Conservation (phyloP, 2,329 filamentous ascomycete species). For the Trichoderma hamatum region DNA sequence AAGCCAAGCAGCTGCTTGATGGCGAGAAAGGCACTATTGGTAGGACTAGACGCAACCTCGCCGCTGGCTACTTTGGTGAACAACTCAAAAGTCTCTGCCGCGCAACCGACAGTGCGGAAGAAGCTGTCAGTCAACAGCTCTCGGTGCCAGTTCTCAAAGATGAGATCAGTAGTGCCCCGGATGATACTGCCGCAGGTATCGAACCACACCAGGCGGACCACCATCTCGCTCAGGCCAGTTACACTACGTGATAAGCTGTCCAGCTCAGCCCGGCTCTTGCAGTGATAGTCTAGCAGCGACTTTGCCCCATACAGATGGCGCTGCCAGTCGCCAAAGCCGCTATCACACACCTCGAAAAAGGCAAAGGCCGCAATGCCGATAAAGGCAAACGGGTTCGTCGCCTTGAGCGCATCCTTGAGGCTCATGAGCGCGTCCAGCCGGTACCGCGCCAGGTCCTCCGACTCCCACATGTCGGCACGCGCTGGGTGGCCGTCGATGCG, state of each 20-base stretch:
- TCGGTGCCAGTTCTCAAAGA: conserved; percentile 49
- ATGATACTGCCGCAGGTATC: conserved; percentile 41
- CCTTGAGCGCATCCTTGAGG: conserved; percentile 44
- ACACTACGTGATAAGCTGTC: conserved; percentile 39
- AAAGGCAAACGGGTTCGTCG: conserved; percentile 46
- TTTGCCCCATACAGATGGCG: conserved; percentile 46
- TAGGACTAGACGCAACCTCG: conserved; percentile 17
- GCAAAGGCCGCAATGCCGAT: conserved; percentile 50
- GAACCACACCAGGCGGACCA: conserved; percentile 47
- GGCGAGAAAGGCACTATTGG: conserved; percentile 32
- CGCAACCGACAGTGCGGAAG: conserved; percentile 44
- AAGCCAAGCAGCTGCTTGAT: conserved; percentile 36
- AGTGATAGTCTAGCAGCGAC: conserved; percentile 46
- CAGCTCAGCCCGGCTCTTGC: conserved; percentile 40
- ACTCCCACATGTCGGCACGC: conserved; percentile 28
- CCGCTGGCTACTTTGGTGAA: conserved; percentile 41
- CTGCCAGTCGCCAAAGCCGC: conserved; percentile 45
- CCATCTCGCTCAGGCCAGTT: conserved; percentile 43
- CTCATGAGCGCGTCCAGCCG: conserved; percentile 42
- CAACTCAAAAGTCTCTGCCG: conserved; percentile 42
- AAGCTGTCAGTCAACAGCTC: conserved; percentile 40
- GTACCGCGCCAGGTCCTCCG: conserved; percentile 30
- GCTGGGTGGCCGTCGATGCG: conserved; percentile 30
- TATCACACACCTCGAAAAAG: conserved; percentile 48
- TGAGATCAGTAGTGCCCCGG: conserved; percentile 32